Evolutionary conservation across 2,329 filamentous ascomycete species (phyloP).

Genomic region (Aspergillus alliaceus): DNA sequence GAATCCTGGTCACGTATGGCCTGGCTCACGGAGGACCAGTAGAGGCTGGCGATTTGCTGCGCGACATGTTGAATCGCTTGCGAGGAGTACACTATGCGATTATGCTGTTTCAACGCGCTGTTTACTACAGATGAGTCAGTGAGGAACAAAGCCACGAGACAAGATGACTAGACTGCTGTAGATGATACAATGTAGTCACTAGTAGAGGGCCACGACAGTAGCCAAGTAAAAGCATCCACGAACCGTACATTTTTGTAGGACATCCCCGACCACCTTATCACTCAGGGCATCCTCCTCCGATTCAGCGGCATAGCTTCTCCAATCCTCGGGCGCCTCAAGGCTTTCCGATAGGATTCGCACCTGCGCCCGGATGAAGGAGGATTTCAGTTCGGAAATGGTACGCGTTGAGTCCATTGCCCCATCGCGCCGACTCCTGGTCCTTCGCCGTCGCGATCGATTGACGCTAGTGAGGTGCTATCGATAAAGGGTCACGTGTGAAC

Average conservation of each 20-base stretch:
- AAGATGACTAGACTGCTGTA: not conserved
- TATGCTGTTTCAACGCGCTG: constrained; percentile 52
- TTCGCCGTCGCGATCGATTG: not conserved
- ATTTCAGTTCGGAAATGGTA: constrained; percentile 53
- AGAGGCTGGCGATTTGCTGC: constrained; percentile 56
- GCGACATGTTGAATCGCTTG: constrained; percentile 58
- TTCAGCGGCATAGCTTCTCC: constrained; percentile 44
- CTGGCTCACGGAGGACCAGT: constrained; percentile 52
- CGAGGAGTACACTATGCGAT: constrained; percentile 53
- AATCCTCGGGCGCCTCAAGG: constrained; percentile 48
- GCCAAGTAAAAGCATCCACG: not conserved
- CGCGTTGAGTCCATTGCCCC: constrained; percentile 38
- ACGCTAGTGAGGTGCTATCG: constrained; percentile 10
- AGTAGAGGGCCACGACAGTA: not conserved
- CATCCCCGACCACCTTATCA: constrained; percentile 52
- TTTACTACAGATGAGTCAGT: constrained; percentile 47
- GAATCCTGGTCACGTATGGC: constrained; percentile 26
- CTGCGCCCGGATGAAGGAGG: constrained; percentile 51
- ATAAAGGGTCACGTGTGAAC: constrained; percentile 2
- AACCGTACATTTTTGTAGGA: constrained; percentile 50
- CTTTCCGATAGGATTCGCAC: constrained; percentile 53
- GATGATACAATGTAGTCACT: not conserved
- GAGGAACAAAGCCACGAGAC: not conserved
- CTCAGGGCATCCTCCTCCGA: constrained; percentile 47
- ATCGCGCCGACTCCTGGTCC: constrained; percentile 12